Conservation (phyloP, 805 yeast genomes). For the Ogataea ganodermae region DNA sequence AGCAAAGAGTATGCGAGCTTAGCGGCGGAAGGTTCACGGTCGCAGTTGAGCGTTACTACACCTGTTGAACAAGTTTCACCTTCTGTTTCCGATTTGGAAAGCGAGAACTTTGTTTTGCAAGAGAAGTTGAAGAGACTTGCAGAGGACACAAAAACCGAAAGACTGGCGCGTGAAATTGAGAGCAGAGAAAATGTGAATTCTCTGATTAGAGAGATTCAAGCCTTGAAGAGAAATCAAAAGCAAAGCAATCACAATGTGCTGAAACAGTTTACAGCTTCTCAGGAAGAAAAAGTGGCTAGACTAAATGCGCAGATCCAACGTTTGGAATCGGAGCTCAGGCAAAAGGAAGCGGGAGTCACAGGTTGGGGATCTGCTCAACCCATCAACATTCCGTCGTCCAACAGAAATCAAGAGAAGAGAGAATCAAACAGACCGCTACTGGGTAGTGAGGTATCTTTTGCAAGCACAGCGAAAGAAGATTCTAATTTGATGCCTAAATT, state of each 20-base stretch:
- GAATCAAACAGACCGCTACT: conserved; percentile 5
- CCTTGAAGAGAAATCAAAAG: not conserved
- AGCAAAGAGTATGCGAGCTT: not conserved
- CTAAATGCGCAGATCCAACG: conserved; percentile 8
- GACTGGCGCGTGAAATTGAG: not conserved
- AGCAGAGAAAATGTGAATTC: not conserved
- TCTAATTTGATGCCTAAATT: not conserved
- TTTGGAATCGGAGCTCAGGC: conserved; percentile 14
- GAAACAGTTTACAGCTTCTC: conserved; percentile 5
- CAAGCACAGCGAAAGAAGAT: conserved; percentile 1
- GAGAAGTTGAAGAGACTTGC: not conserved
- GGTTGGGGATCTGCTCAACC: conserved; percentile 26
- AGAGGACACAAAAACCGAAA: not conserved
- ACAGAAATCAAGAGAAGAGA: not conserved
- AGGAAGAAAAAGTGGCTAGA: conserved; percentile 15
- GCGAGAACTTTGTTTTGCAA: not conserved
- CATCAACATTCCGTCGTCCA: conserved; percentile 23
- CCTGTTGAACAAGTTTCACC: not conserved
- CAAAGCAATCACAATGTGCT: not conserved
- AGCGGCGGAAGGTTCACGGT: not conserved
- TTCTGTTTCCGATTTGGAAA: not conserved
- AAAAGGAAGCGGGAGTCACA: conserved; percentile 21
- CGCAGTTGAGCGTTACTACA: not conserved
- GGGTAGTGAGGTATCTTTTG: conserved; percentile 4
- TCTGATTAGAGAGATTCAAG: conserved; percentile 1